Conservation (phyloP, 225 moss, liverwort and hornwort genomes). For the Bryoerythrophyllum caledonicum region DNA sequence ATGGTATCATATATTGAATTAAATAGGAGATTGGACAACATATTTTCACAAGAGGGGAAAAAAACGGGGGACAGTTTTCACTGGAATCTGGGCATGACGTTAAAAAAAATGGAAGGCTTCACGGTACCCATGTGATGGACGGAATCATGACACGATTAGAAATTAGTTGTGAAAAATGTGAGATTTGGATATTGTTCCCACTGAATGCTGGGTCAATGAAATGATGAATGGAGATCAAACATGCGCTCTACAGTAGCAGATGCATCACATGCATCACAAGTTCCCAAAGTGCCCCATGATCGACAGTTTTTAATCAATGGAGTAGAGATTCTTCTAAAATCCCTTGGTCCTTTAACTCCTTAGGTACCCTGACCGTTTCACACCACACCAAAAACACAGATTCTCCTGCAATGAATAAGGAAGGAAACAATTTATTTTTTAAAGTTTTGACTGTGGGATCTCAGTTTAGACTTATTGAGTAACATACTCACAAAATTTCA, state of each 20-base stretch:
- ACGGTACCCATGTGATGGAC: background rate
- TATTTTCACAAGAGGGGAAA: background rate
- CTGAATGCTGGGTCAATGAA: background rate
- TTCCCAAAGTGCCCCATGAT: too few relatives aligned
- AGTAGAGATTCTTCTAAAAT: too few relatives aligned
- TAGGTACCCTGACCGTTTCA: too few relatives aligned
- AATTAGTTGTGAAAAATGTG: background rate
- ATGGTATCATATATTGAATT: background rate
- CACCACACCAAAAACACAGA: too few relatives aligned
- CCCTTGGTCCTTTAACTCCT: too few relatives aligned
- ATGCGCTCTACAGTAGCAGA: background rate
- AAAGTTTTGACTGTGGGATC: too few relatives aligned
- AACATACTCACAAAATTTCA: too few relatives aligned
- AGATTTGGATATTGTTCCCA: background rate
- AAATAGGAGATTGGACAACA: background rate
- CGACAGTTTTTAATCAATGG: too few relatives aligned
- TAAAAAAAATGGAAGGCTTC: background rate
- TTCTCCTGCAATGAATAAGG: too few relatives aligned
- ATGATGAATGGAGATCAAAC: background rate
- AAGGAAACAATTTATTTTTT: too few relatives aligned
- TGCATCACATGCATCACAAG: background rate
- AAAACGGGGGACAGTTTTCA: conserved; percentile 2
- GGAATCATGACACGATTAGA: background rate
- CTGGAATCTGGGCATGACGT: background rate
- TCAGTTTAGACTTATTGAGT: too few relatives aligned